A percentile compares a stretch with the other conserved stretches of the same genome.
Conservation (phyloP, 106 monocot species). For the Ottelia alismoides region DNA sequence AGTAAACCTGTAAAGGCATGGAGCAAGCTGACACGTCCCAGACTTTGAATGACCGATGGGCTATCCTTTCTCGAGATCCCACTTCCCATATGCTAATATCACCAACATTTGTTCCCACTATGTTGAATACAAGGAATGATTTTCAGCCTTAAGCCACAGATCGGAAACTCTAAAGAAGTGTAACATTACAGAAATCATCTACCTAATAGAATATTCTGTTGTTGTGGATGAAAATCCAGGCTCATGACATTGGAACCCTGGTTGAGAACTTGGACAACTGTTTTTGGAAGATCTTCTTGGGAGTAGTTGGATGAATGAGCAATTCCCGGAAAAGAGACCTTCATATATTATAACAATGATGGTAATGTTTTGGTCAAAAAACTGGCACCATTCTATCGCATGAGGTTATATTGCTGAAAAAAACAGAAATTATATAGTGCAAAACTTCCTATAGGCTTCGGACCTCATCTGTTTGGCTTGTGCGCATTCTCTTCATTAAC, state of each 20-base stretch:
- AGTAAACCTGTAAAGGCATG: conserved; percentile 86
- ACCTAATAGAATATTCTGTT: conserved; percentile 93
- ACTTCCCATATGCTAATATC: conserved; percentile 97
- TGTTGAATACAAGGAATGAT: background rate
- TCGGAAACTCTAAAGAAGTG: no score
- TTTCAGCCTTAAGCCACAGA: background rate
- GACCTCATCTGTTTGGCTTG: conserved; percentile 86
- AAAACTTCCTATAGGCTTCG: no score
- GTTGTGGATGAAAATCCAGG: conserved; percentile 94
- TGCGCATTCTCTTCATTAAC: conserved; percentile 86
- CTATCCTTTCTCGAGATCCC: conserved; percentile 85
- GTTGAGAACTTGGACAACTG: conserved; percentile 56
- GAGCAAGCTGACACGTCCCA: conserved; percentile 70
- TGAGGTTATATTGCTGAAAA: no score
- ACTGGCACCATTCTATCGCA: no score
- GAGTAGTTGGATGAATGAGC: conserved; percentile 66
- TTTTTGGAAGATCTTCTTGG: conserved; percentile 89
- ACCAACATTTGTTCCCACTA: conserved; percentile 97
- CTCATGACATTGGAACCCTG: conserved; percentile 98
- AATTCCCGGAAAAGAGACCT: conserved; percentile 80
- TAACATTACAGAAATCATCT: background rate
- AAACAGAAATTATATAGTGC: no score
- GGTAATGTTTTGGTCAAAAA: no score
- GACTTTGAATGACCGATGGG: conserved; percentile 72
- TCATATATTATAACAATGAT: no score